Evolutionary conservation across 129 eudicot genomes (phyloP), one percentile per base, ranked within the genome.

Genomic region (Pseudognaphalium luteoalbum): DNA sequence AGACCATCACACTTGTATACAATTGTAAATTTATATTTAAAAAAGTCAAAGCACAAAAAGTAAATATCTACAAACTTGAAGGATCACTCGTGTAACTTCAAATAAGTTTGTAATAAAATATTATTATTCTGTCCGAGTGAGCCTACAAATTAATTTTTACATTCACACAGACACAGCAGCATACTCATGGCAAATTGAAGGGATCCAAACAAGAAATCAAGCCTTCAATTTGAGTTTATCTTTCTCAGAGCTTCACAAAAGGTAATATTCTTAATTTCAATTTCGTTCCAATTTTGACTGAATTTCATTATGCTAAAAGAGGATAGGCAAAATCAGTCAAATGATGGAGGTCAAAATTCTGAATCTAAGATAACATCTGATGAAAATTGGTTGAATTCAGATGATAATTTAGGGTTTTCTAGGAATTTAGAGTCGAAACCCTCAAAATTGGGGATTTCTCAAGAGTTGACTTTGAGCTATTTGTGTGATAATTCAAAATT

Each of bases 391-490:
- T 87, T 42, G 21, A 80, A 74, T 85, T 84, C 87, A 34, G 90
- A 85, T 89, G 91, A 81, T 62, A 83, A 83, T 58, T 64, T 37
- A 3, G 80, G 86, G 68, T 81, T 79, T 88, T 74, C 63, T 51
- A 64, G 78, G 28, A 79, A 51, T 79, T 72, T 44, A 1, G 78
- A 79, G 58, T 72, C 85, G 44, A 81, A 85, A 37, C 78, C 81
- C 78, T 81, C 86, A 15, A 86, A 77, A 73, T 67, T 79, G 81
- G 92, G 81, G 77, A 76, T 88, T 84, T 87, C 87, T 42, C 92
- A 92, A 37, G 97, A 92, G 83, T 88, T 92, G 67, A 92, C 97
- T 74, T 91, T 92, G 68, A 92, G 97, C 58, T 92, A 92, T 73
- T 87, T 92, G 1, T 92, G 97, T 77, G 97, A 92, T 71, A 64